Conservation (phyloP, 176 grass and related monocot genomes). For the Hsuehochloa calcarea region DNA sequence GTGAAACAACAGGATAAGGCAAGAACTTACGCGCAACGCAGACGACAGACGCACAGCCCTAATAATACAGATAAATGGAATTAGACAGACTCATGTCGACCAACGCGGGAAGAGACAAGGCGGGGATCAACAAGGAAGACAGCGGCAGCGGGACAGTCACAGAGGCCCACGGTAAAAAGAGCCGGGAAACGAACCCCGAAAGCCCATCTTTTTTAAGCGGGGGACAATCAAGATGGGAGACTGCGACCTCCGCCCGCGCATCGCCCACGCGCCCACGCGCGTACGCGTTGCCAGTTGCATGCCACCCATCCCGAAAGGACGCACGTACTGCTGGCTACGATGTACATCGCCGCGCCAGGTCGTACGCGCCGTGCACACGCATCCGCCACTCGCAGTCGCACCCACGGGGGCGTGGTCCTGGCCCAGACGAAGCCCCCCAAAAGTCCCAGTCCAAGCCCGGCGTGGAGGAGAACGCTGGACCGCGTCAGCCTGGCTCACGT, state of each 20-base stretch:
- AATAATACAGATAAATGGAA: background rate
- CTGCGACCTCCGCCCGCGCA: background rate
- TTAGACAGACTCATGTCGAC: background rate
- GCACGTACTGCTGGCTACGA: too few relatives aligned
- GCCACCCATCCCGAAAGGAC: background rate
- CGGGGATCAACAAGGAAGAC: background rate
- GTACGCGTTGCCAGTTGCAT: constrained; percentile 13
- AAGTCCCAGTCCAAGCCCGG: background rate
- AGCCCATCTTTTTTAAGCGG: background rate
- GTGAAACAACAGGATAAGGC: background rate
- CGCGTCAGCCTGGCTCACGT: background rate
- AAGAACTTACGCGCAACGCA: background rate
- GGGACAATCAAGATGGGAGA: background rate
- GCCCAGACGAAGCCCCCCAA: background rate
- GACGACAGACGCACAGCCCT: background rate
- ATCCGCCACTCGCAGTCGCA: background rate
- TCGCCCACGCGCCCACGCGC: background rate
- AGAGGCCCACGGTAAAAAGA: background rate
- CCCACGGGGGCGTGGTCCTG: background rate
- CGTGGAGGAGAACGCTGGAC: background rate
- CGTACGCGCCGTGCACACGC: background rate
- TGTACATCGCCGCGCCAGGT: background rate
- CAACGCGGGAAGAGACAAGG: background rate
- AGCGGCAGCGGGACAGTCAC: background rate
- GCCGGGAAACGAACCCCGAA: background rate